Conservation (phyloP, 768 basidiomycete species). For the Kwoniella dendrophila region DNA sequence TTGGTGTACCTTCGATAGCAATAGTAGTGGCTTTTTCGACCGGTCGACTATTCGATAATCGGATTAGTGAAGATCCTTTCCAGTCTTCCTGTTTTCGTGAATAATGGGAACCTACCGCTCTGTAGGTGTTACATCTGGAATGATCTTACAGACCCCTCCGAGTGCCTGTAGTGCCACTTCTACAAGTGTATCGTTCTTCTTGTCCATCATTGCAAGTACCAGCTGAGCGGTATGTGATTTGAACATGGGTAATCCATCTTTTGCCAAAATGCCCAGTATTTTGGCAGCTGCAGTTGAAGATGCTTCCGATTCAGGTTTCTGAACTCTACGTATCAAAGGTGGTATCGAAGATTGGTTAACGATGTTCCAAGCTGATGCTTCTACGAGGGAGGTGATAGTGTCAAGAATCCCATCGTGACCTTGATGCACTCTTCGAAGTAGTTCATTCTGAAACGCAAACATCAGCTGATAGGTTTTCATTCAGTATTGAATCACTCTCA, state of each 20-base stretch:
- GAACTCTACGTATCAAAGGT: slow-evolving; percentile 69
- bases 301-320: slow-evolving; percentile 21
- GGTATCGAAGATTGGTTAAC: slow-evolving; percentile 85
- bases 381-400: slow-evolving; percentile 73
- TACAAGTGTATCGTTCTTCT: slow-evolving; percentile 61
- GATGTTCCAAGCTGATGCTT: slow-evolving; percentile 69
- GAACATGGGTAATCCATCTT: slow-evolving; percentile 72
- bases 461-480: slow-evolving; percentile 1
- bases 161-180: slow-evolving; percentile 77
- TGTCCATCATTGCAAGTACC: slow-evolving; percentile 68
- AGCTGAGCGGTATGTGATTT: slow-evolving; percentile 76
- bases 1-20: slow-evolving; percentile 64
- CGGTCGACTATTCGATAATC: slow-evolving; percentile 62
- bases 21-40: slow-evolving; percentile 67
- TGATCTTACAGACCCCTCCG: slow-evolving; percentile 66
- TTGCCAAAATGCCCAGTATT: slow-evolving; percentile 63
- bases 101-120: slow-evolving; percentile 66
- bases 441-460: slow-evolving; percentile 65
- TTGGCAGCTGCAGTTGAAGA: slow-evolving; percentile 27
- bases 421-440: slow-evolving; percentile 74
- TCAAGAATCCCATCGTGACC: slow-evolving; percentile 64
- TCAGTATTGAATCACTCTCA: not conserved
- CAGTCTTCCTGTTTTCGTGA: not conserved
- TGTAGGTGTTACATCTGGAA: slow-evolving; percentile 62
- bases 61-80: slow-evolving; percentile 2